phyloP scores from a whole-genome alignment of 139 green algal genomes.

The Chlamydomonas schloesseri region DNA sequence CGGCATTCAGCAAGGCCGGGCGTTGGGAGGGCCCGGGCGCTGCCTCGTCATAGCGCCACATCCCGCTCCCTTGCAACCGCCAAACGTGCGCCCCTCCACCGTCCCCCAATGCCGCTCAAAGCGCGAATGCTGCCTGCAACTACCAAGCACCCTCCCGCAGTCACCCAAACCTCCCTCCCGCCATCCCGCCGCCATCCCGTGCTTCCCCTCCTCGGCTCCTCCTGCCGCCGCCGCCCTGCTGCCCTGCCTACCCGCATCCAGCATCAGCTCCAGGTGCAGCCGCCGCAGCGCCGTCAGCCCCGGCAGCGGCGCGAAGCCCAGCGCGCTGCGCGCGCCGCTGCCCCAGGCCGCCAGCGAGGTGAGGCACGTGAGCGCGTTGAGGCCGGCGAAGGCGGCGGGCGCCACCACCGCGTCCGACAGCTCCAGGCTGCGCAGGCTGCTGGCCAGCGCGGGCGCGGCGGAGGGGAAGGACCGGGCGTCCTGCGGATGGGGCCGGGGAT shows the following conservation, averaged over 20 bases:
- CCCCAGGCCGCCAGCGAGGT: slow-evolving; percentile 2
- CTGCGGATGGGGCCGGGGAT: neutral
- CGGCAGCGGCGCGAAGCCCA: slow-evolving; percentile 19
- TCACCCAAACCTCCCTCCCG: too few species aligned
- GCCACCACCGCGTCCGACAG: slow-evolving; percentile 9
- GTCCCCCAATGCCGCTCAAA: too few species aligned
- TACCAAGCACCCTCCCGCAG: too few species aligned
- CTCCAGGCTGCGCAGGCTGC: slow-evolving; percentile 5
- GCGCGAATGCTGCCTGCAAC: too few species aligned
- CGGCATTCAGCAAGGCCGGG: too few species aligned
- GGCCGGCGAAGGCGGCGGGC: neutral
- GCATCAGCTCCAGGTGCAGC: slow-evolving; percentile 30
- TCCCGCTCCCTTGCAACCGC: too few species aligned
- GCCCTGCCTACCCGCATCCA: slow-evolving; percentile 1
- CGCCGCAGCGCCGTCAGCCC: slow-evolving; percentile 6
- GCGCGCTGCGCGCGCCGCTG: slow-evolving; percentile 1
- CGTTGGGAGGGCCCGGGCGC: too few species aligned
- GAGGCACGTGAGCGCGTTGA: slow-evolving; percentile 15
- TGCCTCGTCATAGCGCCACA: too few species aligned
- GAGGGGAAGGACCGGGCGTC: neutral
- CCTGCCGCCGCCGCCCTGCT: too few species aligned
- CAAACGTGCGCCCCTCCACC: too few species aligned
- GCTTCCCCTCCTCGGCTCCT: too few species aligned
- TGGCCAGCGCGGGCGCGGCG: neutral
- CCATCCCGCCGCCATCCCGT: too few species aligned